Conservation (phyloP, 1,139 yeast species). For the Candida dubliniensis region DNA sequence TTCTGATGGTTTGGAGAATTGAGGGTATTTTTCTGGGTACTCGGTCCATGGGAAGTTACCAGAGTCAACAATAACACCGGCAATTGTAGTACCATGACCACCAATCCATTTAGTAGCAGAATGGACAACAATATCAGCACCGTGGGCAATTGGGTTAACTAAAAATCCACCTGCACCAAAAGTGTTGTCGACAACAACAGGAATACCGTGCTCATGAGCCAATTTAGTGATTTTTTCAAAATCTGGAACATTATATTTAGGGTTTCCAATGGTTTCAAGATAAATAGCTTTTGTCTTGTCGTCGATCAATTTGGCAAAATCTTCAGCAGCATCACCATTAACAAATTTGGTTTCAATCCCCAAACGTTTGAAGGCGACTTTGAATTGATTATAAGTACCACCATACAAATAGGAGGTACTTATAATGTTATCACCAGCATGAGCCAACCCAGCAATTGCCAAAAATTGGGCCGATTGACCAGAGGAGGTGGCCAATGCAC, state of each 20-base stretch:
- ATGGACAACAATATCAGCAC: slow-evolving; percentile 83
- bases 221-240: slow-evolving; percentile 72
- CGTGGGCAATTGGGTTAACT: slow-evolving; percentile 80
- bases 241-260: slow-evolving; percentile 90
- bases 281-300: slow-evolving; percentile 86
- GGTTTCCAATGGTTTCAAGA: slow-evolving; percentile 91
- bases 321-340: slow-evolving; percentile 69
- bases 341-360: slow-evolving; percentile 87
- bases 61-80: slow-evolving; percentile 85
- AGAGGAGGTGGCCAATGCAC: slow-evolving; percentile 86
- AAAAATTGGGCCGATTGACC: slow-evolving; percentile 95
- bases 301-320: slow-evolving; percentile 72
- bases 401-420: slow-evolving; percentile 91
- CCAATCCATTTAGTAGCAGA: slow-evolving; percentile 99
- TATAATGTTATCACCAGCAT: slow-evolving; percentile 84
- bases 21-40: slow-evolving; percentile 86
- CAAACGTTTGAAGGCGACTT: slow-evolving; percentile 83
- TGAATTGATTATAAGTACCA: slow-evolving; percentile 94
- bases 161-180: slow-evolving; percentile 96
- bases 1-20: slow-evolving; percentile 84
- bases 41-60: slow-evolving; percentile 92
- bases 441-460: slow-evolving; percentile 83
- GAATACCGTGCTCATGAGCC: slow-evolving; percentile 87
- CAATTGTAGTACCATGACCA: slow-evolving; percentile 96
- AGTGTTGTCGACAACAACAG: slow-evolving; percentile 94